These are phyloP conservation scores for Pseudocercospora macadamiae DNA, from an alignment of 2,329 filamentous ascomycete genomes.

Conservation along the genomic window DNA sequence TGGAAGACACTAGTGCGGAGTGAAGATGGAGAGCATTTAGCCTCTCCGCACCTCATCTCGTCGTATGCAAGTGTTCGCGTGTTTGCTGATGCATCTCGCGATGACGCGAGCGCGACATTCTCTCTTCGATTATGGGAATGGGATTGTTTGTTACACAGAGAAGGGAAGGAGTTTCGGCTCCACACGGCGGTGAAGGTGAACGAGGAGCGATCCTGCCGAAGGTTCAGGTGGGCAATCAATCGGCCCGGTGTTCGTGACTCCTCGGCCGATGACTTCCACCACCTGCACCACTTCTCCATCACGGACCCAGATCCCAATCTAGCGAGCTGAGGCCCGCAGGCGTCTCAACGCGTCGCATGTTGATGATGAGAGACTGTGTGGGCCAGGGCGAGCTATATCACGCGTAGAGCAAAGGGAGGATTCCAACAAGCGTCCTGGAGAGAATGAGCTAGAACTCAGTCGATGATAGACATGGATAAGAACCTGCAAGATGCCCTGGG, in stretches of 20 bases:
- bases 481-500: no score
- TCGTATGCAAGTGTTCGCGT: not conserved
- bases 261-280: not conserved
- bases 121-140: no score
- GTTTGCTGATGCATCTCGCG: no score
- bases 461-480: no score
- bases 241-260: not conserved
- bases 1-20: slow-evolving; percentile 21
- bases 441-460: no score
- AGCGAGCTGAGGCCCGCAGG: not conserved
- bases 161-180: not conserved
- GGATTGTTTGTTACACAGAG: no score
- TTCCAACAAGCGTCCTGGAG: not conserved
- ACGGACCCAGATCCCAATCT: not conserved
- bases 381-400: not conserved
- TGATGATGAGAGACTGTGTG: not conserved
- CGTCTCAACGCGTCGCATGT: slow-evolving; percentile 3
- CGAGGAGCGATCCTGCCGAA: no score
- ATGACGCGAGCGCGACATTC: no score
- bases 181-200: not conserved
- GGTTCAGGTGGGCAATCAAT: not conserved
- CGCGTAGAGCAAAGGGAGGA: not conserved
- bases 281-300: not conserved
- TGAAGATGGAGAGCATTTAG: slow-evolving; percentile 8
- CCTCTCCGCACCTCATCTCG: not conserved